phyloP scores from a whole-genome alignment of 2,329 filamentous ascomycete genomes.

The Bipolaris bicolor region DNA sequence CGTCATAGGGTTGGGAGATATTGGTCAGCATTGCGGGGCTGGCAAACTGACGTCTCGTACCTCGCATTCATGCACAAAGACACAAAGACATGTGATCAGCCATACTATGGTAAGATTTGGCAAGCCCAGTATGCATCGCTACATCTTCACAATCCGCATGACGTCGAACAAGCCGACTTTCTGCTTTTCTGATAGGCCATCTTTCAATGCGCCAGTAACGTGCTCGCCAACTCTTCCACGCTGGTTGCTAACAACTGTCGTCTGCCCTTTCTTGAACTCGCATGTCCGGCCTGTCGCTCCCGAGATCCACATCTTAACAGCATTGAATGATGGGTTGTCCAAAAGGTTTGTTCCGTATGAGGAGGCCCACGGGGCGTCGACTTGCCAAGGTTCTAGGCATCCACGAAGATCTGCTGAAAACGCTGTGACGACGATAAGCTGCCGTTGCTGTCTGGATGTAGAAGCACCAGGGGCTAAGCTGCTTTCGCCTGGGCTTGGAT shows the following conservation, averaged over 20 bases:
- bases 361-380: conserved; percentile 54
- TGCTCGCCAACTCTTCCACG: conserved; percentile 49
- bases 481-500: conserved; percentile 16
- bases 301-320: conserved; percentile 53
- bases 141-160: conserved; percentile 31
- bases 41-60: conserved; percentile 5
- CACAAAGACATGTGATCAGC: not conserved
- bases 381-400: conserved; percentile 58
- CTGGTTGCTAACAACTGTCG: conserved; percentile 54
- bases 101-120: not conserved
- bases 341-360: conserved; percentile 63
- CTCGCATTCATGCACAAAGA: conserved; percentile 1
- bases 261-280: conserved; percentile 46
- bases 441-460: conserved; percentile 10
- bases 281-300: conserved; percentile 55
- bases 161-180: conserved; percentile 37
- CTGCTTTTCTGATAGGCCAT: conserved; percentile 36
- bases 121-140: not conserved
- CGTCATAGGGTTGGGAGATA: not conserved
- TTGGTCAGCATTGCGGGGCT: conserved; percentile 30
- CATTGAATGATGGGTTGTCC: conserved; percentile 13
- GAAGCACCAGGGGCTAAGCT: conserved; percentile 8
- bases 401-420: conserved; percentile 61
- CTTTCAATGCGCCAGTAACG: conserved; percentile 32
- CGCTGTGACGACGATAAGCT: conserved; percentile 61